phyloP scores from a whole-genome alignment of 2,329 filamentous ascomycete species.

The Paraconiothyrium sp. region DNA sequence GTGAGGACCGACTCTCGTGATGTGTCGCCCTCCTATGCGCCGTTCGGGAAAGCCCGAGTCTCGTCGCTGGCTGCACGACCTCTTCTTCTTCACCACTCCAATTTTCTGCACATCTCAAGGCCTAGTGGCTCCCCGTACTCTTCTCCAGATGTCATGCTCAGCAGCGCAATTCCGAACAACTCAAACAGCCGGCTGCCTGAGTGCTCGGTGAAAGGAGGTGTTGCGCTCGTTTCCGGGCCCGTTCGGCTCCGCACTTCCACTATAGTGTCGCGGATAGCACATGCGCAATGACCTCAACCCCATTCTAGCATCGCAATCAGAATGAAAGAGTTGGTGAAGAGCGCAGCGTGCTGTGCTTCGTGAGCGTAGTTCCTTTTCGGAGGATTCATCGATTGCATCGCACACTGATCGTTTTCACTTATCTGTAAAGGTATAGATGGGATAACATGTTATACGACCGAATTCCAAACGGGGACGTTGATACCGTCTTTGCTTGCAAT shows the following conservation, averaged over 20 bases:
- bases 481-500: not conserved
- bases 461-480: too few species aligned
- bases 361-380: not conserved
- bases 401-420: not conserved
- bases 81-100: not conserved
- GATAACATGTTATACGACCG: not conserved
- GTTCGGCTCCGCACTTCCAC: slow-evolving; percentile 33
- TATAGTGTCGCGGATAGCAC: slow-evolving; percentile 22
- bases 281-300: slow-evolving; percentile 30
- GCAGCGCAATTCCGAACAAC: slow-evolving; percentile 30
- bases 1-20: too few species aligned
- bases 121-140: slow-evolving; percentile 35
- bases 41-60: not conserved
- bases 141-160: slow-evolving; percentile 18
- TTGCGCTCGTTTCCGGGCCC: slow-evolving; percentile 21
- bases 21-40: too few species aligned
- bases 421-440: not conserved
- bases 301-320: slow-evolving; percentile 27
- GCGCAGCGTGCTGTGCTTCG: not conserved
- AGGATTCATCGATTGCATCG: not conserved
- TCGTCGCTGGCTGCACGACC: not conserved
- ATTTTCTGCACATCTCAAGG: slow-evolving; percentile 4
- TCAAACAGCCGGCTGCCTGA: slow-evolving; percentile 25
- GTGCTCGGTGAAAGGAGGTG: slow-evolving; percentile 31
- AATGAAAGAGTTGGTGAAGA: not conserved